phyloP scores from a whole-genome alignment of 345 rosid species.

The Schrenkiella parvula region DNA sequence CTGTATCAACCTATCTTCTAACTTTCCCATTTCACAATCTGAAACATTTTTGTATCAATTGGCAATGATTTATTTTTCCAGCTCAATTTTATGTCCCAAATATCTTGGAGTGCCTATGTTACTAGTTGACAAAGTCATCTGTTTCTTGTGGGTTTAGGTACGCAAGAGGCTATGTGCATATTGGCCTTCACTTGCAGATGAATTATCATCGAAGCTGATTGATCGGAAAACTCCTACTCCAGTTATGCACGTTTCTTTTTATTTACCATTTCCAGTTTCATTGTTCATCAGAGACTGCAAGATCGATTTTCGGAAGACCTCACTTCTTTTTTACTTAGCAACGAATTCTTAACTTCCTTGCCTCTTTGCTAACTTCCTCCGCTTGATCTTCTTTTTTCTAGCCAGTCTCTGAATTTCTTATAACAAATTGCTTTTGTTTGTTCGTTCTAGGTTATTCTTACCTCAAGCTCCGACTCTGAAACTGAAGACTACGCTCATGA shows the following conservation, averaged over 20 bases:
- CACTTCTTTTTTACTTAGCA: neutral
- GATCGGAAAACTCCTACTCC: slow-evolving; percentile 43
- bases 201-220: slow-evolving; percentile 54
- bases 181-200: slow-evolving; percentile 74
- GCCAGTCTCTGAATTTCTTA: neutral
- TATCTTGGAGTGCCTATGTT: neutral
- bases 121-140: slow-evolving; percentile 1
- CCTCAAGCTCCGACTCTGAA: slow-evolving; percentile 61
- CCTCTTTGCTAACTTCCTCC: neutral
- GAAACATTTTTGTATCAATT: neutral
- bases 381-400: neutral
- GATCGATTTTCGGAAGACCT: neutral
- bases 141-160: slow-evolving; percentile 47
- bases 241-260: slow-evolving; percentile 28
- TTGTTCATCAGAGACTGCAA: slow-evolving; percentile 3
- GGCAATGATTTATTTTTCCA: neutral
- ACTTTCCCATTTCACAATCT: neutral
- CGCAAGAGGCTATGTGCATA: slow-evolving; percentile 51
- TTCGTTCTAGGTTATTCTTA: slow-evolving; percentile 38
- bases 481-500: slow-evolving; percentile 46
- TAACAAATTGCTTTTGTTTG: slow-evolving; percentile 14
- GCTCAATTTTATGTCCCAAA: neutral
- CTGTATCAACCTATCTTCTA: slow-evolving; percentile 6
- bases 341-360: neutral
- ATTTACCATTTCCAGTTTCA: neutral